These are phyloP conservation scores for Chlorella vulgaris DNA, from an alignment of 139 green algal genomes.

Conservation along the genomic window DNA sequence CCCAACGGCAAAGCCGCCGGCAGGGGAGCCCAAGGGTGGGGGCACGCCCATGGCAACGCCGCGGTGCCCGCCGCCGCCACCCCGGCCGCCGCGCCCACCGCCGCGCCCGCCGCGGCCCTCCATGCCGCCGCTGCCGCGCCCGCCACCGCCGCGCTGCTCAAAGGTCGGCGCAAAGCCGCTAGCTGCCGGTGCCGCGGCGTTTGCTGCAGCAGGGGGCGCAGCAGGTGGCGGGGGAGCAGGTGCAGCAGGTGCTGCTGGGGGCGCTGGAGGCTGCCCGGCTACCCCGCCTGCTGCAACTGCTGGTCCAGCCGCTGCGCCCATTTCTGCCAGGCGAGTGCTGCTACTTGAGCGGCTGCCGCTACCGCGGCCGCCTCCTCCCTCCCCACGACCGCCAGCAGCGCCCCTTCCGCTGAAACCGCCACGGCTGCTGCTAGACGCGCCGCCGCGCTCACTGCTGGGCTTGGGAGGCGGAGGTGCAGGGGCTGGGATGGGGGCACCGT, in stretches of 20 bases:
- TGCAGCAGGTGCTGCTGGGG: neutral
- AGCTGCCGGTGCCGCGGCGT: constrained; percentile 31
- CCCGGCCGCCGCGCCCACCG: neutral
- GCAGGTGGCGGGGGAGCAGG: neutral
- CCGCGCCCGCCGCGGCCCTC: neutral
- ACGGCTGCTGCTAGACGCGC: neutral
- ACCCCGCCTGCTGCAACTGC: neutral
- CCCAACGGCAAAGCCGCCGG: neutral
- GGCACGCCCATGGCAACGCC: constrained; percentile 14
- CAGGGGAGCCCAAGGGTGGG: constrained; percentile 13
- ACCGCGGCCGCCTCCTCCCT: neutral
- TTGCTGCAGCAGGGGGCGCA: neutral
- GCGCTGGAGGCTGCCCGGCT: neutral
- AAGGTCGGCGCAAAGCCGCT: no score
- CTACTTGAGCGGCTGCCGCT: constrained; percentile 13
- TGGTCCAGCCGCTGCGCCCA: neutral
- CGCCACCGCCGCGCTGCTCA: neutral
- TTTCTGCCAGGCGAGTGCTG: constrained; percentile 10
- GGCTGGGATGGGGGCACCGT: neutral
- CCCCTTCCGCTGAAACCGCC: neutral
- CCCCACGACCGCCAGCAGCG: neutral
- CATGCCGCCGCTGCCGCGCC: neutral
- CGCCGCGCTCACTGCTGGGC: constrained; percentile 2
- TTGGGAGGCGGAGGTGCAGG: neutral
- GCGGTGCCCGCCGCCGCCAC: constrained; percentile 8